Conservation (phyloP, 2,329 filamentous ascomycete species). For the Sordariomycetes sp. region DNA sequence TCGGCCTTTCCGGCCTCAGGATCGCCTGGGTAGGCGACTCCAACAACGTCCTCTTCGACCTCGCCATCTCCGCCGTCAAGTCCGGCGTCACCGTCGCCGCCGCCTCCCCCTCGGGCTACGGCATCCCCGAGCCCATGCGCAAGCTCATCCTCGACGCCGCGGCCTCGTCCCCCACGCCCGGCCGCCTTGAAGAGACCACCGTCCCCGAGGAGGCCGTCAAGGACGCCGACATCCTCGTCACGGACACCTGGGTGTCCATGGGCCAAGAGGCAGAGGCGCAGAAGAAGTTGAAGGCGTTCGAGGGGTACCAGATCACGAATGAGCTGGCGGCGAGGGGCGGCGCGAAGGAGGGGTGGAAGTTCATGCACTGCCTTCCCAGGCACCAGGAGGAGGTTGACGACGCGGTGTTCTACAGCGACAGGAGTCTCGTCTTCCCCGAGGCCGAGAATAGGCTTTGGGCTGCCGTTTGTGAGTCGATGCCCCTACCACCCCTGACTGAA, state of each 20-base stretch:
- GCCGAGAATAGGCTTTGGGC: slow-evolving; percentile 92
- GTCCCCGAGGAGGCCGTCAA: slow-evolving; percentile 77
- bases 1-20: slow-evolving; percentile 73
- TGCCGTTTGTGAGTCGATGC: slow-evolving; percentile 50
- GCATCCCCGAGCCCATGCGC: slow-evolving; percentile 64
- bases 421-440: slow-evolving; percentile 83
- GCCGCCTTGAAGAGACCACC: slow-evolving; percentile 60
- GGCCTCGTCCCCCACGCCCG: slow-evolving; percentile 40
- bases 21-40: slow-evolving; percentile 94
- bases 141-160: slow-evolving; percentile 56
- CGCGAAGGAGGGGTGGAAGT: slow-evolving; percentile 83
- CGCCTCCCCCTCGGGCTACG: slow-evolving; percentile 74
- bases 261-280: slow-evolving; percentile 80
- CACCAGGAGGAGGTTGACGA: slow-evolving; percentile 89
- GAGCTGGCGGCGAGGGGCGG: slow-evolving; percentile 74
- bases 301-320: slow-evolving; percentile 81
- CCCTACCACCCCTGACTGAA: background rate
- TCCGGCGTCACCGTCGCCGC: slow-evolving; percentile 77
- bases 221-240: slow-evolving; percentile 79
- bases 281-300: slow-evolving; percentile 68
- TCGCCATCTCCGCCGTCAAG: slow-evolving; percentile 79
- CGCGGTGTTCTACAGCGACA: slow-evolving; percentile 80
- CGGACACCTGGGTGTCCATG: slow-evolving; percentile 98
- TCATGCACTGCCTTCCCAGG: slow-evolving; percentile 95
- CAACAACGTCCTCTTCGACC: slow-evolving; percentile 92